Conservation (phyloP, 352 stramenopile genomes). For the Globisporangium yorkense region DNA sequence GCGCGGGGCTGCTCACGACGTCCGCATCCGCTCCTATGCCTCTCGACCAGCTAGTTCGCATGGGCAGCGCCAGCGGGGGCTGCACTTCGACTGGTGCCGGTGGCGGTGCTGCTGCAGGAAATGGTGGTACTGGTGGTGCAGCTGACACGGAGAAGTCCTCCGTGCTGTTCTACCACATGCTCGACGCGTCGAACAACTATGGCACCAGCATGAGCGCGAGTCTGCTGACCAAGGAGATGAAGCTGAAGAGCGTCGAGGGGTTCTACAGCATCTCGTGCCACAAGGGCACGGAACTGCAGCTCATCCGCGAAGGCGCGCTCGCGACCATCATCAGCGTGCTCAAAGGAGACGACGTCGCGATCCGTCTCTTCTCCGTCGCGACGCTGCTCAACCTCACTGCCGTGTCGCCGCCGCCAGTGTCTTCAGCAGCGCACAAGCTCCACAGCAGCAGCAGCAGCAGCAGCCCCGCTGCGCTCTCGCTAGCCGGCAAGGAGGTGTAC, state of each 20-base stretch:
- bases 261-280: constrained; percentile 79
- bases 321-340: constrained; percentile 49
- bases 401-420: not conserved
- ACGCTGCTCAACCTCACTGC: constrained; percentile 72
- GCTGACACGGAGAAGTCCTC: constrained; percentile 9
- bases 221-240: constrained; percentile 57
- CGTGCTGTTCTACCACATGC: constrained; percentile 21
- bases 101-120: no score
- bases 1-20: constrained; percentile 44
- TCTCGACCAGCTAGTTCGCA: constrained; percentile 38
- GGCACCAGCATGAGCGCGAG: constrained; percentile 15
- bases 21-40: constrained; percentile 34
- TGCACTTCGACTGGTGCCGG: not conserved
- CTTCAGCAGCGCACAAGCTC: not conserved
- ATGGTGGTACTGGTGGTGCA: no score
- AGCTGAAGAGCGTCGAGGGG: constrained; percentile 69
- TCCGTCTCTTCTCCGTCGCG: constrained; percentile 60
- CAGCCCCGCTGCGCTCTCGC: constrained; percentile 12
- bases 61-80: constrained; percentile 14
- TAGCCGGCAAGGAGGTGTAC: constrained; percentile 46
- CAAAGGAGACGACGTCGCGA: constrained; percentile 61
- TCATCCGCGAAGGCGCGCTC: constrained; percentile 64
- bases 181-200: constrained; percentile 12
- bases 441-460: not conserved
- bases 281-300: constrained; percentile 62